phyloP scores from a whole-genome alignment of 768 basidiomycete genomes.

The Saitozyma podzolica region DNA sequence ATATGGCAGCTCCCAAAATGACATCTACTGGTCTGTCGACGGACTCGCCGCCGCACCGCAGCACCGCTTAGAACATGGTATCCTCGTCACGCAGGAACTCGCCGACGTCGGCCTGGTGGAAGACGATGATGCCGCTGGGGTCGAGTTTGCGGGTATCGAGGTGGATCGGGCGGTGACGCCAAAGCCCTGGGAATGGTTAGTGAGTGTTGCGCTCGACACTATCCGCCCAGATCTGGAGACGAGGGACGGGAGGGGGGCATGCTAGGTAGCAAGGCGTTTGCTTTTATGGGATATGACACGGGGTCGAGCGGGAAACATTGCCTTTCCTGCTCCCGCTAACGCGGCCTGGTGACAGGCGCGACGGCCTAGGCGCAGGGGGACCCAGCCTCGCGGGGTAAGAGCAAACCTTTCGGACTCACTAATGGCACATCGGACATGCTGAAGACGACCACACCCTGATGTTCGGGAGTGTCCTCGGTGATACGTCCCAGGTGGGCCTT shows the following conservation, averaged over 20 bases:
- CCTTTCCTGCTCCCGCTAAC: too few relatives aligned
- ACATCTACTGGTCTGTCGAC: too few relatives aligned
- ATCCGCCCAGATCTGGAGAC: too few relatives aligned
- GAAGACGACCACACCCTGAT: slow-evolving; percentile 95
- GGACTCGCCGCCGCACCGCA: too few relatives aligned
- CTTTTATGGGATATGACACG: background rate
- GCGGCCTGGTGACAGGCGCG: too few relatives aligned
- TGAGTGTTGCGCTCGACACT: too few relatives aligned
- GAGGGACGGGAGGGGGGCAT: too few relatives aligned
- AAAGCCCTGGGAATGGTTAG: slow-evolving; percentile 67
- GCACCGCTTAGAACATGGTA: slow-evolving; percentile 38
- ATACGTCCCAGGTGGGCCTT: slow-evolving; percentile 99
- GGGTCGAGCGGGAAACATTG: background rate
- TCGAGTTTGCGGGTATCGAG: slow-evolving; percentile 95
- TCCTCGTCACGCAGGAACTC: slow-evolving; percentile 97
- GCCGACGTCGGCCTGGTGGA: slow-evolving; percentile 99
- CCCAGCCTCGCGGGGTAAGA: too few relatives aligned
- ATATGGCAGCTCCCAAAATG: too few relatives aligned
- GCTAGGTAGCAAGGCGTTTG: too few relatives aligned
- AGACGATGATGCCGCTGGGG: slow-evolving; percentile 94
- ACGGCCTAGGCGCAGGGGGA: too few relatives aligned
- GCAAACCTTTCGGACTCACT: slow-evolving; percentile 57
- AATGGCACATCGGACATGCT: slow-evolving; percentile 94
- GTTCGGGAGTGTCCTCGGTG: slow-evolving; percentile 97
- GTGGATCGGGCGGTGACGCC: slow-evolving; percentile 96